Evolutionary conservation across 495 filamentous ascomycete species (phyloP).

Genomic region (Friedmanniomyces endolithicus): DNA sequence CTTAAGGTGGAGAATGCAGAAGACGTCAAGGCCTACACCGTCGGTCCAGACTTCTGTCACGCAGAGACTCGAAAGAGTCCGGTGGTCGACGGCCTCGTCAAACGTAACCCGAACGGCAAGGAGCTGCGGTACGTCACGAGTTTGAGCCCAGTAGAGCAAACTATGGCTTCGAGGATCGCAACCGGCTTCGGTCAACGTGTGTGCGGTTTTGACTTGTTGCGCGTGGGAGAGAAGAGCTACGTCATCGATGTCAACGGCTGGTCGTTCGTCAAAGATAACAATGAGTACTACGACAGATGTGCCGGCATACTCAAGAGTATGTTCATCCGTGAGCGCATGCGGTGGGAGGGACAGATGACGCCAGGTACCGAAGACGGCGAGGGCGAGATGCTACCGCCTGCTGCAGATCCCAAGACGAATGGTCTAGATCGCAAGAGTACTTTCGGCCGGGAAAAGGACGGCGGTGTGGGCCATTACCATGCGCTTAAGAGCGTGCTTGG

Average conservation of each 20-base stretch:
- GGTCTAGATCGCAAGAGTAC: constrained; percentile 30
- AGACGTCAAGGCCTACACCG: constrained; percentile 97
- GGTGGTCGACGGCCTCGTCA: constrained; percentile 89
- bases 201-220: constrained; percentile 91
- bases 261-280: constrained; percentile 99
- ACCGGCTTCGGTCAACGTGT: constrained; percentile 88
- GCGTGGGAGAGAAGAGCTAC: constrained; percentile 77
- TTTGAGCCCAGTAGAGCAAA: constrained; percentile 64
- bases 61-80: constrained; percentile 95
- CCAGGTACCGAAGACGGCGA: constrained; percentile 26
- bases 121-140: constrained; percentile 90
- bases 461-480: constrained; percentile 28
- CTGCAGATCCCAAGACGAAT: constrained; percentile 3
- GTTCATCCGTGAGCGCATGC: constrained; percentile 65
- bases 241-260: constrained; percentile 99
- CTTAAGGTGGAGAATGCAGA: constrained; percentile 91
- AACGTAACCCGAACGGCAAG: constrained; percentile 92
- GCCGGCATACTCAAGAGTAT: constrained; percentile 73
- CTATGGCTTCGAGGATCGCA: constrained; percentile 79
- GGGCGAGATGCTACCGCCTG: constrained; percentile 7
- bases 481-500: constrained; percentile 41
- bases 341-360: constrained; percentile 35
- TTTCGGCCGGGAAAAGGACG: constrained; percentile 4
- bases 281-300: constrained; percentile 91
- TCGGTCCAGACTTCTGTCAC: constrained; percentile 86